These are phyloP conservation scores for Leishmania guyanensis DNA, from an alignment of 208 protist genomes.

Conservation along the genomic window DNA sequence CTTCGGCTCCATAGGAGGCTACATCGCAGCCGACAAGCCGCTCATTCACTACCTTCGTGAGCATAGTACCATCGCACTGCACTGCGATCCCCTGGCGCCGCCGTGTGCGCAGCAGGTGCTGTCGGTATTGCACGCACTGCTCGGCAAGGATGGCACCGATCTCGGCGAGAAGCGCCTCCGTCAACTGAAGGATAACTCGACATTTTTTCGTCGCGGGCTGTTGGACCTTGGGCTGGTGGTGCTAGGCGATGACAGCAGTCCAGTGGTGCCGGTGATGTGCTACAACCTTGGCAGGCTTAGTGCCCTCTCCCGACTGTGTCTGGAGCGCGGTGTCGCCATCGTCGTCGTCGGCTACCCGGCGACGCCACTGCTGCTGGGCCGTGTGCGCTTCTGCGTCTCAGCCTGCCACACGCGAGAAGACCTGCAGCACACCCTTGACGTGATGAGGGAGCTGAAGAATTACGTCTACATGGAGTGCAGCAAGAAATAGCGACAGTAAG, in stretches of 20 bases:
- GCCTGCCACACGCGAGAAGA: conserved; percentile 95
- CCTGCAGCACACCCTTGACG: conserved; percentile 87
- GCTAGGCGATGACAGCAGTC: conserved; percentile 91
- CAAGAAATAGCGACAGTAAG: conserved; percentile 17
- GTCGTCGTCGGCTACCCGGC: conserved; percentile 99
- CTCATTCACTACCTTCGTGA: conserved; percentile 77
- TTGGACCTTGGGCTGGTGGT: conserved; percentile 83
- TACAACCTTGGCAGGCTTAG: conserved; percentile 94
- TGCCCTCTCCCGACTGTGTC: conserved; percentile 81
- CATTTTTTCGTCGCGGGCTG: conserved; percentile 83
- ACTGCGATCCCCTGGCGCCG: conserved; percentile 85
- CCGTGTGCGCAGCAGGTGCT: conserved; percentile 92
- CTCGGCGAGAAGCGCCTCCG: conserved; percentile 78
- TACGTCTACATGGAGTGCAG: conserved; percentile 79
- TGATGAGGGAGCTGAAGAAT: conserved; percentile 85
- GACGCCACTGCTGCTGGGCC: conserved; percentile 90
- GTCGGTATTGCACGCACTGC: conserved; percentile 86
- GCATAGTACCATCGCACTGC: conserved; percentile 66
- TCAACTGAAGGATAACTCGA: conserved; percentile 85
- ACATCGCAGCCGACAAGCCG: conserved; percentile 90
- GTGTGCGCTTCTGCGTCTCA: conserved; percentile 92
- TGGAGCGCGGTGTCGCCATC: conserved; percentile 92
- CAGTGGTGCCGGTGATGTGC: conserved; percentile 96
- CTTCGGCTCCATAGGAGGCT: conserved; percentile 96
- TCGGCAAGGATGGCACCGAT: conserved; percentile 90